Evolutionary conservation across 176 grass and related monocot species (phyloP), one percentile per base, ranked within the genome.

Genomic region (Triticum urartu): DNA sequence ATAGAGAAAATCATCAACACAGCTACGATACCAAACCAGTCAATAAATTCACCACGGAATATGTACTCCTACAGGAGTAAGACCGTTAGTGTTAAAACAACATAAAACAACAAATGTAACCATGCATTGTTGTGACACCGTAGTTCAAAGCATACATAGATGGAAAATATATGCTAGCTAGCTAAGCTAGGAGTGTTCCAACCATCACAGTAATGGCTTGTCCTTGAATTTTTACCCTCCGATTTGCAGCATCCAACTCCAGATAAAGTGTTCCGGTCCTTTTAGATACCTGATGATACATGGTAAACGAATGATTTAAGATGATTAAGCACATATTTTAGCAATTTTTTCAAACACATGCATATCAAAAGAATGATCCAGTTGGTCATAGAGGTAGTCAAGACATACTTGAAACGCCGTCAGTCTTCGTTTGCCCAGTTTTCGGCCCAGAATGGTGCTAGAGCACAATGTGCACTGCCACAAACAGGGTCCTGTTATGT

Each of bases 381-480:
- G 15, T 67, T 20, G 25, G 50, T 45, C 15, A 6, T 11, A 43
- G 14, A 38, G 32, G 24, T 61, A 60, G 11, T 10, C 7, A 24
- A 58, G 6, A 66, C 52, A 34, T 91, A 91, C 94, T 80, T 89
- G 89, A 64, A 91, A 91, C 43, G 91, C 87, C 1, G 67, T 86
- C 10, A 96, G 79, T 28, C 52, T 86, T 76, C 80, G 78, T 66
- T 96, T 96, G 14, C 86, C 88, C 12, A 96, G 75, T 75, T 96
- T 96, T 77, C 61, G 52, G 89, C 89, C 94, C 91, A 93, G 14
- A 93, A 96, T 4, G 89, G 91, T 48, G 90, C 89, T 40, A 96
- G 68, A 11, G 80, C 70, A 87, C 89, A 96, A 28, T 96, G 91
- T 13, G 85, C 86, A 13, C 89, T 93, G 24, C 94, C 91, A 81